Evolutionary conservation across 2,329 filamentous ascomycete species (phyloP).

Genomic region (Xylariaceae sp.): DNA sequence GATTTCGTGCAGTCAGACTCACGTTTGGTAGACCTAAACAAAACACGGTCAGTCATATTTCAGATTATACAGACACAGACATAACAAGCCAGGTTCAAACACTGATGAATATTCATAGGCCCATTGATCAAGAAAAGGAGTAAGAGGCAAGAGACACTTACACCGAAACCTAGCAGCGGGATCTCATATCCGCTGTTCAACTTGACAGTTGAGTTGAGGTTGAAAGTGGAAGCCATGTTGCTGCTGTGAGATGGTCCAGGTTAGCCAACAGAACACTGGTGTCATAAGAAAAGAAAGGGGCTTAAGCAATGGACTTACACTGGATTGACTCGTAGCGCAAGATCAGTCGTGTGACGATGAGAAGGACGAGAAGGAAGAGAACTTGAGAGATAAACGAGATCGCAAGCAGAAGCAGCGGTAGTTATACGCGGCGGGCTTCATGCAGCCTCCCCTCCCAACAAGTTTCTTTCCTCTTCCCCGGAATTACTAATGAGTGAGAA

Average conservation of each 20-base stretch:
- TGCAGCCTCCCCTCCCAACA: no score
- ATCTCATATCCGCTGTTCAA: slow-evolving; percentile 51
- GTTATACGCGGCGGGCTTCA: no score
- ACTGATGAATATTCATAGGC: not conserved
- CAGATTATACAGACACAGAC: no score
- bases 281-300: not conserved
- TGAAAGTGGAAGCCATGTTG: slow-evolving; percentile 42
- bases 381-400: no score
- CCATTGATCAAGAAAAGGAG: not conserved
- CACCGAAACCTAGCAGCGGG: slow-evolving; percentile 49
- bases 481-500: no score
- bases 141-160: slow-evolving; percentile 30
- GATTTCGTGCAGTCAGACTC: slow-evolving; percentile 21
- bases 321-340: not conserved
- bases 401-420: no score
- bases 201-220: slow-evolving; percentile 44
- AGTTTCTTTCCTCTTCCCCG: no score
- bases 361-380: not conserved
- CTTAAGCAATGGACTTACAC: not conserved
- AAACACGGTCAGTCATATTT: not conserved
- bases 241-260: not conserved
- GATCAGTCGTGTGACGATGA: not conserved
- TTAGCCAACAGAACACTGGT: not conserved
- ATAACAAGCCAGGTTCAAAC: not conserved
- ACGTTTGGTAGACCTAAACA: slow-evolving; percentile 51